These are phyloP conservation scores for Trichoderma sp. DNA, from an alignment of 2,329 filamentous ascomycete genomes.

Conservation along the genomic window DNA sequence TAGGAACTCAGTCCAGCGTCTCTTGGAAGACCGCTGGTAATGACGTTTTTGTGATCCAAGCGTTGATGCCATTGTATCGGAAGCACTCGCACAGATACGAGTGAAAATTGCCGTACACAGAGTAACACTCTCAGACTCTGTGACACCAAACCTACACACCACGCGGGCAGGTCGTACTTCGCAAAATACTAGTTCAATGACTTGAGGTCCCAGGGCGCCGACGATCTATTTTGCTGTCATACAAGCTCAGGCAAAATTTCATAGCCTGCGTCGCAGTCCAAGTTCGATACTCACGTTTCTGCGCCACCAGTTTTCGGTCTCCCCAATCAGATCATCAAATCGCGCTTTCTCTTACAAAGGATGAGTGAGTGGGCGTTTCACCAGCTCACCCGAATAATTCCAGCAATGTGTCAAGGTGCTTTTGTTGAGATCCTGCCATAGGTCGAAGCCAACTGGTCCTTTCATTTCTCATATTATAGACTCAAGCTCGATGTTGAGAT, in stretches of 20 bases:
- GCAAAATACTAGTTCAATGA: not conserved
- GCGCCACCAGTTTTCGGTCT: constrained; percentile 12
- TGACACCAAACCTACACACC: constrained; percentile 19
- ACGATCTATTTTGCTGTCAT: not conserved
- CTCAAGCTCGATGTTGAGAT: constrained; percentile 16
- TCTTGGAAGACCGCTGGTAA: not conserved
- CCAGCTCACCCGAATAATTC: constrained; percentile 4
- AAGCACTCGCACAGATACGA: constrained; percentile 13
- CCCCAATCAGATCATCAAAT: constrained; percentile 18
- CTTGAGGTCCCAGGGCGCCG: not conserved
- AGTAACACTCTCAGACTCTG: not conserved
- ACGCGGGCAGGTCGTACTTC: constrained; percentile 21
- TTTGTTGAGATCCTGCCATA: not conserved
- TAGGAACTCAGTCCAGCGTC: not conserved
- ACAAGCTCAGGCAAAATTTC: constrained; percentile 22
- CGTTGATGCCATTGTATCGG: not conserved
- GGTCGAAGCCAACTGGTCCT: not conserved
- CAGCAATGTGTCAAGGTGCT: not conserved
- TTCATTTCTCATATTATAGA: not conserved
- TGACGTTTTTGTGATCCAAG: not conserved
- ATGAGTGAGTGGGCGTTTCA: constrained; percentile 12
- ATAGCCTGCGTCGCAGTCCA: not conserved
- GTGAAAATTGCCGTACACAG: not conserved
- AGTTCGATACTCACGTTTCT: constrained; percentile 14
- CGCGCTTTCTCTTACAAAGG: constrained; percentile 1